Evolutionary conservation across 306 rosid genomes (phyloP).

Genomic region (Malus orientalis): DNA sequence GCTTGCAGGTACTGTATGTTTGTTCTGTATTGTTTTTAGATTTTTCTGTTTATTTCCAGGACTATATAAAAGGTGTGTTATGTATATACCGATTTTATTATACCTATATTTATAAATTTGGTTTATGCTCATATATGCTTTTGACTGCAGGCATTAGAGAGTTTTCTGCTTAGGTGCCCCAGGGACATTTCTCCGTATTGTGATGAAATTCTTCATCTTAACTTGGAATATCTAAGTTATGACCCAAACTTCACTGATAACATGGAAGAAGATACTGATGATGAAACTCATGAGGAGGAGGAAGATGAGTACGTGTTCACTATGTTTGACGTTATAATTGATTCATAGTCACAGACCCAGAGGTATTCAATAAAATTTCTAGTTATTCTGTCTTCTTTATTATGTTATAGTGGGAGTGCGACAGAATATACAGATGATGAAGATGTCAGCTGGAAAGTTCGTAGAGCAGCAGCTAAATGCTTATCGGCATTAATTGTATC

Average conservation of each 20-base stretch:
- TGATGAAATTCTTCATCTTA: constrained; percentile 81
- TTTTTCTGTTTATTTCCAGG: background rate
- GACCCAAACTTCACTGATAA: constrained; percentile 98
- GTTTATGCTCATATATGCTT: constrained; percentile 12
- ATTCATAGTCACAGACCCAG: background rate
- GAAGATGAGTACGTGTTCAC: constrained; percentile 78
- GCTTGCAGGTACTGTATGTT: constrained; percentile 68
- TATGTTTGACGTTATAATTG: constrained; percentile 13
- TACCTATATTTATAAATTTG: background rate
- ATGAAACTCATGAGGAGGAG: constrained; percentile 85
- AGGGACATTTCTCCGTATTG: constrained; percentile 82
- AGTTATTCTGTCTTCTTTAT: constrained; percentile 13
- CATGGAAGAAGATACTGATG: constrained; percentile 98
- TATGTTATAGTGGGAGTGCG: constrained; percentile 83
- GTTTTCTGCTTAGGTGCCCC: constrained; percentile 95
- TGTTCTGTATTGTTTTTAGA: background rate
- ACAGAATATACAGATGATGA: constrained; percentile 98
- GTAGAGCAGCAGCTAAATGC: constrained; percentile 99
- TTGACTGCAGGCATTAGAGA: constrained; percentile 70
- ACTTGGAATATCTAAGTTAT: constrained; percentile 80
- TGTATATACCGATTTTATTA: background rate
- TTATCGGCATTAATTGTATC: constrained; percentile 92
- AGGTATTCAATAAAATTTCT: constrained; percentile 8
- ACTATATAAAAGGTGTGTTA: background rate
- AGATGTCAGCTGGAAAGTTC: constrained; percentile 98